Conservation (phyloP, 257 asterid genomes). For the Fraxinus pennsylvanica region DNA sequence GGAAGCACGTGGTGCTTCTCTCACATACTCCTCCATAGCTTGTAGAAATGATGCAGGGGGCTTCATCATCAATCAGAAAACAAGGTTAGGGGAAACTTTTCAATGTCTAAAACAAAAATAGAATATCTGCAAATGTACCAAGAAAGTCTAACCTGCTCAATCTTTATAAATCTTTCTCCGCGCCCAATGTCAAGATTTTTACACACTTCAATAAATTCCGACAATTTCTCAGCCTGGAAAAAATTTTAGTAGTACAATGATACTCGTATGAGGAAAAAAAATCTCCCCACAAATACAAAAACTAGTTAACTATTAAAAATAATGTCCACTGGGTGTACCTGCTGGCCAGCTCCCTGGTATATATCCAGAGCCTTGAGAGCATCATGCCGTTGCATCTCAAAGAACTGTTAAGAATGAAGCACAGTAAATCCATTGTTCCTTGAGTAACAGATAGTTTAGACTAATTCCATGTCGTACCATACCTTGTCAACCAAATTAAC, state of each 20-base stretch:
- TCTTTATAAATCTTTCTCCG: conserved; percentile 87
- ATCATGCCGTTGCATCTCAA: conserved; percentile 96
- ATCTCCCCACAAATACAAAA: neutral
- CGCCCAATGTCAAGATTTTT: conserved; percentile 85
- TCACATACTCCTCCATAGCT: conserved; percentile 52
- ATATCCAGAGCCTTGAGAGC: conserved; percentile 90
- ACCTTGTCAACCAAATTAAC: conserved; percentile 98
- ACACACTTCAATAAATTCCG: conserved; percentile 88
- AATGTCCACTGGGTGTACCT: conserved; percentile 47
- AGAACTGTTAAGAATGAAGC: conserved; percentile 59
- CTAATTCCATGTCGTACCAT: conserved; percentile 25
- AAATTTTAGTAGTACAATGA: conserved; percentile 16
- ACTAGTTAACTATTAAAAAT: neutral
- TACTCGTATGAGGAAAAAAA: neutral
- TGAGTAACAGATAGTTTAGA: conserved; percentile 6
- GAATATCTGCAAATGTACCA: conserved; percentile 12
- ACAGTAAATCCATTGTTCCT: conserved; percentile 22
- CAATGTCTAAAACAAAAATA: conserved; percentile 6
- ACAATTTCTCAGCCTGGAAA: conserved; percentile 84
- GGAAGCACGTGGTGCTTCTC: conserved; percentile 79
- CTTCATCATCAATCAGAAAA: conserved; percentile 44
- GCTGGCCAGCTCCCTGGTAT: conserved; percentile 85
- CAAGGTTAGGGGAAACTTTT: conserved; percentile 24
- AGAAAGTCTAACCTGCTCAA: conserved; percentile 75
- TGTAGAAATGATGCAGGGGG: conserved; percentile 94